Evolutionary conservation across 192 early-diverging fungal species (phyloP).

Genomic region (Coemansia sp.): DNA sequence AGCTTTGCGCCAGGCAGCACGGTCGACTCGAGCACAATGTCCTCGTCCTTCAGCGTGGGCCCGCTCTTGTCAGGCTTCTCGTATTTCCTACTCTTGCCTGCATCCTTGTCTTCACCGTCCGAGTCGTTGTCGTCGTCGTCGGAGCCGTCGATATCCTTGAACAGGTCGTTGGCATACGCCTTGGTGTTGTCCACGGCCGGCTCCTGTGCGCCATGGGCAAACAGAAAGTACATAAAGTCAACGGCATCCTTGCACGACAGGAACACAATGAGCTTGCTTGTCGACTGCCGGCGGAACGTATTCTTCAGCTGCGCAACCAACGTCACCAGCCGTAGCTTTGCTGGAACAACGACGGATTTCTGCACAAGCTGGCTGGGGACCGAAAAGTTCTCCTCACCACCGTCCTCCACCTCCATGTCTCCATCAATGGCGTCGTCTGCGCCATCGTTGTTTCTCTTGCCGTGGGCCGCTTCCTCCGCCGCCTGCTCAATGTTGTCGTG

Average conservation of each 20-base stretch:
- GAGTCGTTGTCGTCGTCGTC: conserved; percentile 18
- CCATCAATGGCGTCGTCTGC: conserved; percentile 18
- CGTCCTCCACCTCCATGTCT: conserved; percentile 42
- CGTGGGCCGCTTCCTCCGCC: conserved; percentile 23
- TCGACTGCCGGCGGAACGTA: conserved; percentile 38
- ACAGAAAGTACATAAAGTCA: conserved; percentile 89
- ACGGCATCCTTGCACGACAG: conserved; percentile 90
- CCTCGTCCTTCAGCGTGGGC: conserved; percentile 37
- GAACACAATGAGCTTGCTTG: conserved; percentile 80
- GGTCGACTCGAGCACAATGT: conserved; percentile 44
- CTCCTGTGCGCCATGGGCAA: conserved; percentile 60
- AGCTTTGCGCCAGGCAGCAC: conserved; percentile 69
- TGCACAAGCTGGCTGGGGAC: conserved; percentile 90
- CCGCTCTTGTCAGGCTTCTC: conserved; percentile 19
- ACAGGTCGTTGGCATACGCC: conserved; percentile 56
- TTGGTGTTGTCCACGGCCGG: conserved; percentile 47
- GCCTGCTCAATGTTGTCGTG: conserved; percentile 41
- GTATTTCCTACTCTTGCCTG: background rate
- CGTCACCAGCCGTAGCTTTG: conserved; percentile 89
- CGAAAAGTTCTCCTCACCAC: conserved; percentile 50
- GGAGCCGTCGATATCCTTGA: conserved; percentile 25
- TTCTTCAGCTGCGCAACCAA: conserved; percentile 73
- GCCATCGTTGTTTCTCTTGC: conserved; percentile 19
- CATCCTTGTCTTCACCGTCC: conserved; percentile 27
- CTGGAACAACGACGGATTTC: conserved; percentile 78